Conservation (phyloP, 768 basidiomycete genomes). For the Boletus vermiculosoides region DNA sequence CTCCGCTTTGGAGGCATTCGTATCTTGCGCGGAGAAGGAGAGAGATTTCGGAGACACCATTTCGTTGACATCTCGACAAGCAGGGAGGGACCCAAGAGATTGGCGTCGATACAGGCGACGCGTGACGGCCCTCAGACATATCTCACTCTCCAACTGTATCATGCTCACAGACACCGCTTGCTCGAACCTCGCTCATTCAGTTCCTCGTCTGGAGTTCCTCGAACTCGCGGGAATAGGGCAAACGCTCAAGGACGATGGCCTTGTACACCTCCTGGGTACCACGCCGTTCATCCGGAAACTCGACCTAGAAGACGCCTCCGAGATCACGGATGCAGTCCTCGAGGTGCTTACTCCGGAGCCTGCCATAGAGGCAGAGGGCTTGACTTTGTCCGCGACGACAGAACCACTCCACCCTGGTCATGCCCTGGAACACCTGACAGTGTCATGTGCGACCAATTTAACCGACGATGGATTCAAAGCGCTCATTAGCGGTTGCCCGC, state of each 20-base stretch:
- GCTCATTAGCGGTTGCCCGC: conserved; percentile 63
- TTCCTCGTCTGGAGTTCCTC: conserved; percentile 72
- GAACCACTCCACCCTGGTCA: conserved; percentile 53
- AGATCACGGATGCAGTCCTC: conserved; percentile 74
- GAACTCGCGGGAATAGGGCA: conserved; percentile 77
- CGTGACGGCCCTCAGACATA: conserved; percentile 67
- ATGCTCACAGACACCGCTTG: conserved; percentile 76
- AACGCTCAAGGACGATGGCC: conserved; percentile 69
- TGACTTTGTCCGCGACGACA: conserved; percentile 10
- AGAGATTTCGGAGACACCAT: conserved; percentile 39
- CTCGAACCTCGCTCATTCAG: conserved; percentile 63
- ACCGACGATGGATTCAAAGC: conserved; percentile 60
- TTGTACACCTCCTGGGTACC: conserved; percentile 66
- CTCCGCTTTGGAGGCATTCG: conserved; percentile 70
- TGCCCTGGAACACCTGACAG: conserved; percentile 64
- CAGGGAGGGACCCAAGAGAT: conserved; percentile 59
- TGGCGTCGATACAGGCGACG: conserved; percentile 50
- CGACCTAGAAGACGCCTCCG: conserved; percentile 82
- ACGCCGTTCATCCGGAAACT: conserved; percentile 70
- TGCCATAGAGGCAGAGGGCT: conserved; percentile 2
- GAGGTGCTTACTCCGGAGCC: conserved; percentile 54
- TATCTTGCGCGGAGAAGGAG: conserved; percentile 45
- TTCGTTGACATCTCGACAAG: conserved; percentile 57
- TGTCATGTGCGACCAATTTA: conserved; percentile 67
- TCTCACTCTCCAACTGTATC: conserved; percentile 68